These are phyloP conservation scores for Colletotrichum brevisporum DNA, from an alignment of 2,329 filamentous ascomycete species.

Conservation along the genomic window DNA sequence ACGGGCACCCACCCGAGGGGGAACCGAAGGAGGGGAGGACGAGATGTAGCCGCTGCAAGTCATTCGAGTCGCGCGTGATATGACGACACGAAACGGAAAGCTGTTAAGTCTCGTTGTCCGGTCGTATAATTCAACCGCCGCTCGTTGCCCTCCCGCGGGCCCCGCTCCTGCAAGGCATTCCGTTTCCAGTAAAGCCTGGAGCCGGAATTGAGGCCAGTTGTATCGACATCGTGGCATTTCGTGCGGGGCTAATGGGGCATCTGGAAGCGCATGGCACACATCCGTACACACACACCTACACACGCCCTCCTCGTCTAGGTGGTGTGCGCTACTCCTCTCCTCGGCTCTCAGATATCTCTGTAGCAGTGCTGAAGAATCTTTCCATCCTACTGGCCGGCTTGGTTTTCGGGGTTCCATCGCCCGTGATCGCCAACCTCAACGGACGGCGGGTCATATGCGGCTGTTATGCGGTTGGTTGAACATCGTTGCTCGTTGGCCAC, in stretches of 20 bases:
- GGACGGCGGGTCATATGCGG: conserved; percentile 34
- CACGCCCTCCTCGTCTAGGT: not conserved
- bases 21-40: conserved; percentile 5
- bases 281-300: not conserved
- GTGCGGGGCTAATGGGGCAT: conserved; percentile 32
- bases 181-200: conserved; percentile 33
- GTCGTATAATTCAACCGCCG: conserved; percentile 16
- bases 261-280: conserved; percentile 15
- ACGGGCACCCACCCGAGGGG: conserved; percentile 17
- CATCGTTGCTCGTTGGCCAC: conserved; percentile 23
- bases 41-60: conserved; percentile 39
- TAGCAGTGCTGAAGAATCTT: conserved; percentile 30
- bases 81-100: conserved; percentile 32
- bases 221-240: conserved; percentile 27
- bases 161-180: conserved; percentile 34
- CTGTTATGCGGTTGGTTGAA: conserved; percentile 38
- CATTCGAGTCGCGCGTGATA: conserved; percentile 35
- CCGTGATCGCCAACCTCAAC: conserved; percentile 28
- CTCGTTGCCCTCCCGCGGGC: conserved; percentile 11
- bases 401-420: conserved; percentile 23
- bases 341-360: not conserved
- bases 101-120: conserved; percentile 22
- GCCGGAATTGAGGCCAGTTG: conserved; percentile 34
- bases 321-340: not conserved
- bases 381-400: conserved; percentile 33